These are phyloP conservation scores for Stachybotrys chartarum DNA, from an alignment of 2,329 filamentous ascomycete species.

Conservation along the genomic window DNA sequence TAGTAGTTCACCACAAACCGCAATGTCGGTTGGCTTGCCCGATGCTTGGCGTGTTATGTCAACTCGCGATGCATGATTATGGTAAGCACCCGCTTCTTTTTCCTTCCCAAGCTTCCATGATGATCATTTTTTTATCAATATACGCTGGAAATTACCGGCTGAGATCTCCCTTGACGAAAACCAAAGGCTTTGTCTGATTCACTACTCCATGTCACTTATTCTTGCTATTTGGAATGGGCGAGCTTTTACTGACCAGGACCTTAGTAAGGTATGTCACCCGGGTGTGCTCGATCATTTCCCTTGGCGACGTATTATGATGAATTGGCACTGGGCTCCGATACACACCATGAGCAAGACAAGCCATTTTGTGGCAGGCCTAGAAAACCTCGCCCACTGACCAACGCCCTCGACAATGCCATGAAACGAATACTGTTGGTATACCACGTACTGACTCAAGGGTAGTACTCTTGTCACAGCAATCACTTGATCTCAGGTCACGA, in stretches of 20 bases:
- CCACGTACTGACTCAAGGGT: not conserved
- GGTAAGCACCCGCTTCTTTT: not conserved
- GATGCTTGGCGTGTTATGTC: not conserved
- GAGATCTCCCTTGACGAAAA: constrained; percentile 73
- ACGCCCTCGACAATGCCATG: constrained; percentile 4
- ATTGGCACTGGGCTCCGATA: constrained; percentile 96
- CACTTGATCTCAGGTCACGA: too few relatives aligned
- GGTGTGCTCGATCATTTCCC: constrained; percentile 5
- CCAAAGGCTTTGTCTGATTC: constrained; percentile 80
- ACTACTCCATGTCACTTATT: constrained; percentile 3
- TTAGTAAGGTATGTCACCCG: constrained; percentile 25
- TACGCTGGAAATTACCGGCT: constrained; percentile 96
- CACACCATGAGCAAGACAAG: constrained; percentile 68
- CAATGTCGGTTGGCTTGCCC: constrained; percentile 5
- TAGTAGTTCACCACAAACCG: constrained; percentile 1
- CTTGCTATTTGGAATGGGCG: constrained; percentile 3
- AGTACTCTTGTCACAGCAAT: not conserved
- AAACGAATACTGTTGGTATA: not conserved
- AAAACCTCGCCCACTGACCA: constrained; percentile 98
- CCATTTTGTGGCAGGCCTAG: constrained; percentile 97
- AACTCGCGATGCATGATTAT: not conserved
- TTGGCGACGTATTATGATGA: constrained; percentile 56
- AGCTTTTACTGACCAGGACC: constrained; percentile 23
- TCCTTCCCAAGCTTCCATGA: constrained; percentile 17
- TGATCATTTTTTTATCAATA: constrained; percentile 64